Evolutionary conservation across 1,139 yeast genomes (phyloP), one percentile per base, ranked within the genome.

Genomic region (Candida tetrigidarum): DNA sequence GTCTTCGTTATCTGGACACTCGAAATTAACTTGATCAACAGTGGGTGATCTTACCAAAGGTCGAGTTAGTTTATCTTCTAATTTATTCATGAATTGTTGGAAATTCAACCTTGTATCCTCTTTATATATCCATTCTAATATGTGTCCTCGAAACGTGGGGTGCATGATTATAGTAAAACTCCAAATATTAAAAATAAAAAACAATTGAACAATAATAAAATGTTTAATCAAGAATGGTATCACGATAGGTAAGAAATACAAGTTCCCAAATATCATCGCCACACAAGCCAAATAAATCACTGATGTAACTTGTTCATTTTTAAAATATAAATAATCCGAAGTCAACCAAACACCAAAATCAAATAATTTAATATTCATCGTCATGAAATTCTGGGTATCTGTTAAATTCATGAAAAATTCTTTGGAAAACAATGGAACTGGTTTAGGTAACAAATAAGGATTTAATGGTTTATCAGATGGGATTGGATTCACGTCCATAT

Each of bases 331-430:
- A 59, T 84, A 82, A 49, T 80, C 81, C 22, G 69, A 65, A 22
- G 87, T 69, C 41, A 79, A 48, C 59, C 74, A 66, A 19, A 74
- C 67, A 5, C 80, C 47, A 28, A 73, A 70, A 63, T 90, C 95
- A 73, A 84, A 89, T 0, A 72, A 65, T n/a, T 68, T 63, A 9
- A 86, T 81, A 57, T 84, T 88, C 14, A 83, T 60, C n/a, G 83
- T 62, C 90, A 87, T 85, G 54, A 83, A 85, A 61, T 90, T 90
- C 58, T 90, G 97, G 45, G 90, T 71, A 65, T 90, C 97, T 0
- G 96, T 88, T 54, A 88, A 69, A 60, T 90, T 90, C 50, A 90
- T 63, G 22, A 85, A 66, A 59, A 89, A 90, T 60, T 90, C 96
- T 44, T 88, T 75, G 15, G 93, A 83, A 41, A 87, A 73, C 59